A percentile compares a stretch with the other conserved stretches of the same genome.
These are phyloP conservation scores for Crucihimalaya himalaica DNA, from an alignment of 345 rosid genomes.

Conservation along the genomic window DNA sequence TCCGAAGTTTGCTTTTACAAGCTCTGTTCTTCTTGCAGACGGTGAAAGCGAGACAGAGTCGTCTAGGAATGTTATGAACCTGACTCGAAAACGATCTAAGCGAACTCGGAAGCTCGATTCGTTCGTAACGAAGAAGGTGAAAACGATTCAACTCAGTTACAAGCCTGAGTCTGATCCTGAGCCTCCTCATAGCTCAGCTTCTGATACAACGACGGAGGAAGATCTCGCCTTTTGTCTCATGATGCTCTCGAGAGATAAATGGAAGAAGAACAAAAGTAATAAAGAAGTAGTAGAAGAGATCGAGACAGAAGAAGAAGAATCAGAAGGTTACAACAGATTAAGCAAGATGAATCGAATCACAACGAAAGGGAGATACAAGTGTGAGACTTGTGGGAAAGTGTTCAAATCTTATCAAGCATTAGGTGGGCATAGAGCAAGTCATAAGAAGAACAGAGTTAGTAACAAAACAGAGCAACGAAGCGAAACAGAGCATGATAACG, in stretches of 20 bases:
- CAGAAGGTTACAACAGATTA: slow-evolving; percentile 40
- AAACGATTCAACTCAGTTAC: slow-evolving; percentile 32
- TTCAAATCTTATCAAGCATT: slow-evolving; percentile 92
- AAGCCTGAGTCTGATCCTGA: slow-evolving; percentile 52
- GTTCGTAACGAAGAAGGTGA: slow-evolving; percentile 32
- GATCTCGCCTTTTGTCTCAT: slow-evolving; percentile 93
- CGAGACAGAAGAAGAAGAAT: slow-evolving; percentile 49
- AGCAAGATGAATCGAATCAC: slow-evolving; percentile 38
- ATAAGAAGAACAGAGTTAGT: slow-evolving; percentile 58
- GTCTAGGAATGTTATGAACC: slow-evolving; percentile 49
- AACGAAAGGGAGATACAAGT: slow-evolving; percentile 55
- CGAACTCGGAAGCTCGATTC: slow-evolving; percentile 48
- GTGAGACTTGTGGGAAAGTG: slow-evolving; percentile 79
- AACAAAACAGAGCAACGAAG: slow-evolving; percentile 35
- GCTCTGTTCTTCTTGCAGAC: slow-evolving; percentile 61
- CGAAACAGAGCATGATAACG: slow-evolving; percentile 45
- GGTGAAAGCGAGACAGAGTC: slow-evolving; percentile 87
- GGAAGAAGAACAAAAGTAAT: slow-evolving; percentile 55
- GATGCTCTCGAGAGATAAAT: slow-evolving; percentile 84
- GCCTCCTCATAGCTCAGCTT: slow-evolving; percentile 66
- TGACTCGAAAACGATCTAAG: slow-evolving; percentile 66
- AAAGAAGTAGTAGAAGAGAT: slow-evolving; percentile 39
- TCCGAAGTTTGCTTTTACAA: slow-evolving; percentile 56
- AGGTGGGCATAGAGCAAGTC: slow-evolving; percentile 94
- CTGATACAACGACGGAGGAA: slow-evolving; percentile 77